Evolutionary conservation across 768 basidiomycete genomes (phyloP).

Genomic region (Tubosaeta brunneosetosa): DNA sequence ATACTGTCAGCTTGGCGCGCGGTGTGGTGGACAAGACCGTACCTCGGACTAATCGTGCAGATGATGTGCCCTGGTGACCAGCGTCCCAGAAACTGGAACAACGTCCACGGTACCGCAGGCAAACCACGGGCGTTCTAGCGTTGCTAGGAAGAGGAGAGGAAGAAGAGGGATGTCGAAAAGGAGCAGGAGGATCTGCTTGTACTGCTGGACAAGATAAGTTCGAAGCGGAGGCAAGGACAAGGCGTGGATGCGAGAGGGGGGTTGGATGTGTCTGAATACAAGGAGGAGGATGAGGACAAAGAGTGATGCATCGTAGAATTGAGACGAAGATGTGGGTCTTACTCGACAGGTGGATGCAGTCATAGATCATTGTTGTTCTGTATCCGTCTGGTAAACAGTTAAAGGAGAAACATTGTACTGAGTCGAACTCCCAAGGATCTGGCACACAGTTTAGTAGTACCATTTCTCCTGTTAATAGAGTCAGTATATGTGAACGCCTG

Average conservation of each 20-base stretch:
- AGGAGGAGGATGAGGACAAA: conserved; percentile 48
- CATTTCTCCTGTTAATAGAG: no score
- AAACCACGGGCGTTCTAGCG: conserved; percentile 74
- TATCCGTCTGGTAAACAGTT: no score
- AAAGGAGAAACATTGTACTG: no score
- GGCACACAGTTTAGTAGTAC: no score
- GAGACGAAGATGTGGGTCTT: no score
- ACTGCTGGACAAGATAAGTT: conserved; percentile 83
- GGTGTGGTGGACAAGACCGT: conserved; percentile 6
- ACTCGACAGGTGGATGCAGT: no score
- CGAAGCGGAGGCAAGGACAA: conserved; percentile 86
- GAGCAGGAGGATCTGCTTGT: conserved; percentile 97
- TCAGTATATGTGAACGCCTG: no score
- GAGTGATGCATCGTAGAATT: no score
- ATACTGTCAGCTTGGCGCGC: conserved; percentile 3
- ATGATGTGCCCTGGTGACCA: conserved; percentile 56
- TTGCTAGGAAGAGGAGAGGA: conserved; percentile 52
- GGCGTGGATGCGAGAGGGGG: conserved; percentile 61
- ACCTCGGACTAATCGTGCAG: conserved; percentile 79
- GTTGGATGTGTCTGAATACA: conserved; percentile 90
- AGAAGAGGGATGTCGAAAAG: conserved; percentile 81
- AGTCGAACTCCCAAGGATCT: no score
- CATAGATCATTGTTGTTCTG: no score
- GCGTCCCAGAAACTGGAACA: conserved; percentile 73
- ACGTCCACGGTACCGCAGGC: conserved; percentile 79